These are phyloP conservation scores for Salix suchowensis DNA, from an alignment of 345 rosid species.

Conservation along the genomic window DNA sequence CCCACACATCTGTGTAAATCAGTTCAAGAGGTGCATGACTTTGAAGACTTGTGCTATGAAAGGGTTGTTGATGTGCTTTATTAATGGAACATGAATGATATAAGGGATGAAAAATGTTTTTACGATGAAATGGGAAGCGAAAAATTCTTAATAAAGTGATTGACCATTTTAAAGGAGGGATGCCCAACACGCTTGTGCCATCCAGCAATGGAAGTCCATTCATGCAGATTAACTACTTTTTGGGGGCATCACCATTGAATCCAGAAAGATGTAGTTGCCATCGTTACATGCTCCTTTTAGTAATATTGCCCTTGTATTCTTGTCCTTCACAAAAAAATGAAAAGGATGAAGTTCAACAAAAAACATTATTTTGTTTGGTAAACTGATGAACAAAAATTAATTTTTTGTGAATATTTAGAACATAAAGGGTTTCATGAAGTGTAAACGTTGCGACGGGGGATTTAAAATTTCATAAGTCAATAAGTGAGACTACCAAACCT, in stretches of 20 bases:
- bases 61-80: not conserved
- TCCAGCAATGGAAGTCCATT: not conserved
- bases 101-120: no score
- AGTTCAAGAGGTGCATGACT: not conserved
- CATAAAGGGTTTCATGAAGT: not conserved
- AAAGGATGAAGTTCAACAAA: no score
- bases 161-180: not conserved
- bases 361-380: no score
- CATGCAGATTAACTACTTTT: accelerated
- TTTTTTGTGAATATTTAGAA: not conserved
- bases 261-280: not conserved
- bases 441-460: not conserved
- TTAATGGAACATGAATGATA: not conserved
- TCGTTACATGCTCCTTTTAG: not conserved
- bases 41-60: not conserved
- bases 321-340: not conserved
- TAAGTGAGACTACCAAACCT: not conserved
- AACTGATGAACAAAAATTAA: not conserved
- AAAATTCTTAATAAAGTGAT: no score
- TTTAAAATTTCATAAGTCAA: no score
- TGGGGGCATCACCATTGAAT: accelerated
- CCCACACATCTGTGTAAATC: not conserved
- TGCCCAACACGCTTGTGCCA: not conserved
- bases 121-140: no score
- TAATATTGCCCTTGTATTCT: accelerated